Evolutionary conservation across 208 protist genomes (phyloP), one percentile per base, ranked within the genome.

Genomic region (Leishmania martiniquensis): DNA sequence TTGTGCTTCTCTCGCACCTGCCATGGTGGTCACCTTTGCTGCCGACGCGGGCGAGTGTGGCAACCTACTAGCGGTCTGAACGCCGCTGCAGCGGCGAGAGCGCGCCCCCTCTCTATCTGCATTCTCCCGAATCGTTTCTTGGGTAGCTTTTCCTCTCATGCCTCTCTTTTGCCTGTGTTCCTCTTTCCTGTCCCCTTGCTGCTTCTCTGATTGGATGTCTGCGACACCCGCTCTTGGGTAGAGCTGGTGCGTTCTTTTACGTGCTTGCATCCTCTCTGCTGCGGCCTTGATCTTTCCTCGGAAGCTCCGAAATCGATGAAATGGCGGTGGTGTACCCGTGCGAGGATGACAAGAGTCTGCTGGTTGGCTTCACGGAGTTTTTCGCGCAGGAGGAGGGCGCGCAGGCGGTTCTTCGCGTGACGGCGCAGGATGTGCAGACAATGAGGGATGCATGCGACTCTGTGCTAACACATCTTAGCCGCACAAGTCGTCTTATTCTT

Each of bases 301-400:
- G 49, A 42, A 44, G n/a, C 34, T 45, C 34, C 29, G 45, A 37
- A 42, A 49, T 44, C 17, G 49, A 70, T 20, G 67, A 52, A 65
- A 84, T 84, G 80, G 68, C 80, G 0, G 80, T 84, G 20, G 75
- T 77, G 37, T 84, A 84, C 44, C 80, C 80, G 39, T 76, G 80
- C 75, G 80, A 79, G 39, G 80, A 84, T 54, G 80, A 84, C 54
- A 52, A 72, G 70, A 60, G 75, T 17, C 63, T 57, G 13, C n/a
- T 84, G 70, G 51, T 76, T 32, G 32, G 68, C 34, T 84, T 84
- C 62, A 84, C 71, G 7, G 52, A 84, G 59, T 80, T 78, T 55
- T 84, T 78, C 57, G 65, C 73, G 32, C 74, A 69, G 49, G 75
- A 84, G 42, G 57, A 72, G 25, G 44, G 51, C 37, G 75, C 77